These are phyloP conservation scores for Lichtheimia ornata DNA, from an alignment of 371 early-diverging fungal genomes.

Conservation along the genomic window DNA sequence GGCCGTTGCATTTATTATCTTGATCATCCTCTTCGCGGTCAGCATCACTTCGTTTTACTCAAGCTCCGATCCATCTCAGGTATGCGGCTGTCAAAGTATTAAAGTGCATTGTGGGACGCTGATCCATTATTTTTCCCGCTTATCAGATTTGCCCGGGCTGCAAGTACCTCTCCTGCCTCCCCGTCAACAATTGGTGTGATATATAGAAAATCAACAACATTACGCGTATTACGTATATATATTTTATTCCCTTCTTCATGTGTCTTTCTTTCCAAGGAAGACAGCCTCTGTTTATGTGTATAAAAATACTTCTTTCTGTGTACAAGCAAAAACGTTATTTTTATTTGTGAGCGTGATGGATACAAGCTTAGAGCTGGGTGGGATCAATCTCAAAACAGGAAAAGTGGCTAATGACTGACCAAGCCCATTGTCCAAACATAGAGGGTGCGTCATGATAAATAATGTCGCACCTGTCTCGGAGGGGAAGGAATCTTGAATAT, in stretches of 20 bases:
- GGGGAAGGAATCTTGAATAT: too few species aligned
- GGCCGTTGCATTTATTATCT: slow-evolving; percentile 33
- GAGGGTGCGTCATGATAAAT: neutral
- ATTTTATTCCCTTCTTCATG: too few species aligned
- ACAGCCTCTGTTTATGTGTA: too few species aligned
- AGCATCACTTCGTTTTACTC: slow-evolving; percentile 50
- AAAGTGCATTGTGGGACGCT: neutral
- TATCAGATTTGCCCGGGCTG: slow-evolving; percentile 35
- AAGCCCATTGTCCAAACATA: neutral
- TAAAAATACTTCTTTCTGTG: too few species aligned
- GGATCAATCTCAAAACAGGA: neutral
- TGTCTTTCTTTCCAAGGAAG: too few species aligned
- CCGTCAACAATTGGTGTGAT: slow-evolving; percentile 38
- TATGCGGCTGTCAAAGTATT: slow-evolving; percentile 3
- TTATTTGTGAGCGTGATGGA: too few species aligned
- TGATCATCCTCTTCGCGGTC: slow-evolving; percentile 42
- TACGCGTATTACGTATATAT: too few species aligned
- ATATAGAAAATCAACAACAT: neutral
- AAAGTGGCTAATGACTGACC: neutral
- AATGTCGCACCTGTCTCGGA: slow-evolving; percentile 7
- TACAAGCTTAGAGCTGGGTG: too few species aligned
- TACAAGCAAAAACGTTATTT: too few species aligned
- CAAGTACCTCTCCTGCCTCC: slow-evolving; percentile 34
- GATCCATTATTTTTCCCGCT: slow-evolving; percentile 3
- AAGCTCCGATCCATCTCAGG: slow-evolving; percentile 32